Evolutionary conservation across 148 eudicot genomes (phyloP), one percentile per base, ranked within the genome.

Genomic region (Tetragonia tetragonoides): DNA sequence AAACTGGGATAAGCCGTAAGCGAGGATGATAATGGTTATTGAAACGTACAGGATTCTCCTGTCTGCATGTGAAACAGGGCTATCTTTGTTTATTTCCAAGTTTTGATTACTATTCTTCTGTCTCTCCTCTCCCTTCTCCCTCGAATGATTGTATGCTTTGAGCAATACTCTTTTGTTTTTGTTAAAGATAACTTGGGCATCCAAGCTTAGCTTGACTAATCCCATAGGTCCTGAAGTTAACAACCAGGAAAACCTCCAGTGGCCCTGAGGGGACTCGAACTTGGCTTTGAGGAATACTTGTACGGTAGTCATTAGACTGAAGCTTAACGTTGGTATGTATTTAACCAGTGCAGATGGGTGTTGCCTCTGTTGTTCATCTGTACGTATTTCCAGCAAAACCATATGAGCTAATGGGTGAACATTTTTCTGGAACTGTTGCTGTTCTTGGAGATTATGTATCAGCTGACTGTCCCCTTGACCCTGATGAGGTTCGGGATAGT

Each of bases 391-490:
- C 98, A 34, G 88, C 99, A 78, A 89, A 93, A 80, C 98, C 98
- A 18, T 96, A 96, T 77, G 98, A 89, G 81, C 83, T 86, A 78
- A 90, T 96, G 97, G 97, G 91, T 67, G 97, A 93, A 24, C 86
- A 76, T 44, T 89, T 81, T 83, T 67, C 79, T 49, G 99, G 98
- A 83, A 85, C 83, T 64, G 88, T 93, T 68, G 84, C 99, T 60
- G 95, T 96, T 81, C 97, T 96, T 42, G 99, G 99, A 68, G 99
- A 96, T 74, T 96, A 96, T 87, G 99, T 88, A 75, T 89, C 99
- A 49, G 92, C 75, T 56, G 99, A 96, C 85, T 90, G 89, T 73
- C 97, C 98, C 61, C 63, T 93, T 64, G 99, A 96, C 83, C 99
- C 99, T 64, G 97, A 93, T 80, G 99, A 96, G 85, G 91, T 96